A percentile compares a stretch with the other conserved stretches of the same genome.
Evolutionary conservation across 805 yeast genomes (phyloP).

Genomic region (Saccharomyces paradoxus): DNA sequence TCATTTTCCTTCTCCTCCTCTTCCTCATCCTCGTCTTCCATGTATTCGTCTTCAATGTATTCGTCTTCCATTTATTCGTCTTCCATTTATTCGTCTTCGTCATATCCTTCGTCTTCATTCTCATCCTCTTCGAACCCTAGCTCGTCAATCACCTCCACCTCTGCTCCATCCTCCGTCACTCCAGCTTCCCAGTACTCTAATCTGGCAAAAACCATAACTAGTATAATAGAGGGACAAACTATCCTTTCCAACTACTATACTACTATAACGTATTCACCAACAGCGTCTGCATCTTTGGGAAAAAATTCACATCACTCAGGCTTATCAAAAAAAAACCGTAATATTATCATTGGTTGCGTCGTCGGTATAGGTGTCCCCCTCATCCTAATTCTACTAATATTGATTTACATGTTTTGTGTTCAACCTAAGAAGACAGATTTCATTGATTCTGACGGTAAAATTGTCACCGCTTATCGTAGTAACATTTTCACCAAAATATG

Average conservation of each 20-base stretch:
- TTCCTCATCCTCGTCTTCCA: constrained; percentile 3
- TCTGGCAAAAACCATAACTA: constrained; percentile 17
- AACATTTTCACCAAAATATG: constrained; percentile 27
- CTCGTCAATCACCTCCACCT: constrained; percentile 3
- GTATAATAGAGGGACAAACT: constrained; percentile 29
- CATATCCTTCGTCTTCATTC: not conserved
- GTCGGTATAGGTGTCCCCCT: constrained; percentile 66
- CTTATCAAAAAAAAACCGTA: constrained; percentile 40
- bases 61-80: constrained; percentile 2
- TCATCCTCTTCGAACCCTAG: not conserved
- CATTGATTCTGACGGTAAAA: constrained; percentile 32
- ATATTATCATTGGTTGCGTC: constrained; percentile 58
- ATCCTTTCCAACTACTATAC: constrained; percentile 27
- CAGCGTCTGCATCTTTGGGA: constrained; percentile 21
- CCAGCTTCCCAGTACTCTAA: constrained; percentile 3
- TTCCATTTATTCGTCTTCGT: not conserved
- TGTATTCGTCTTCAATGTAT: constrained; percentile 7
- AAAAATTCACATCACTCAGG: constrained; percentile 28
- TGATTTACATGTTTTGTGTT: constrained; percentile 26
- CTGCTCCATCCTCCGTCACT: constrained; percentile 1
- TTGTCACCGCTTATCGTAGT: constrained; percentile 29
- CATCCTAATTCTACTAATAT: constrained; percentile 22
- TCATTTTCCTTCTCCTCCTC: constrained; percentile 9
- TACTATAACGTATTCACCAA: constrained; percentile 26
- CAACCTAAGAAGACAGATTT: constrained; percentile 27